Evolutionary conservation across 768 basidiomycete species (phyloP), one percentile per base, ranked within the genome.

Genomic region (Tephrocybe sp.): DNA sequence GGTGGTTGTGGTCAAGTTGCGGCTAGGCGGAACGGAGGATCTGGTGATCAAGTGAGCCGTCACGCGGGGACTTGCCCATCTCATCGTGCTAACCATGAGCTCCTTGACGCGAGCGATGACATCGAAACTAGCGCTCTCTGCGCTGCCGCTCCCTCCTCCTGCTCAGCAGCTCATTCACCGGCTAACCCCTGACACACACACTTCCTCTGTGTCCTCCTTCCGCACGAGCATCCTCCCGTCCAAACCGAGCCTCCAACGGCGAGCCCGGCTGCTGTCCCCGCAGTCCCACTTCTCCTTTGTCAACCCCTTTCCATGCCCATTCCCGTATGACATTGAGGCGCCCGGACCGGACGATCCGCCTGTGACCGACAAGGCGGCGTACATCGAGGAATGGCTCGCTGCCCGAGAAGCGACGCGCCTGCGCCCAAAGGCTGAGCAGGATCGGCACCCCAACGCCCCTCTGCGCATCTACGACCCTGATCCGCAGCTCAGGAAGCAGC

Each of bases 241-340:
- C 28, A 73, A 66, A 2, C 90, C 91, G 0, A 87, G 83, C 62
- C 55, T 85, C 18, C 88, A 89, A 64, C 81, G 89, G 17, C 79
- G 90, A 48, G 77, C 86, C 32, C 79, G 86, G 12, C 71, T 90
- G 1, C 69, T 88, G 15, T 67, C 77, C 0, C 63, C 73, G 0
- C 65, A 76, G 34, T 78, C 79, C 3, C 92, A 94, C 65, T 94
- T 84, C 68, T 80, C 87, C n/a, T 84, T 85, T 63, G 85, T 92
- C 48, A 78, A 89, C 3, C 95, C 96, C 0, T 79, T 92, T 56
- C 91, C 93, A 8, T 54, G 88, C 0, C 71, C 85, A 2, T 98
- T 97, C 68, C 96, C 95, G 0, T 93, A 88, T 66, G 73, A 83
- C 26, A 83, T 96, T 21, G 71, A 77, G 43, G 73, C 80, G 0